Conservation (phyloP, 2,329 filamentous ascomycete species). For the Xylaria sp. region DNA sequence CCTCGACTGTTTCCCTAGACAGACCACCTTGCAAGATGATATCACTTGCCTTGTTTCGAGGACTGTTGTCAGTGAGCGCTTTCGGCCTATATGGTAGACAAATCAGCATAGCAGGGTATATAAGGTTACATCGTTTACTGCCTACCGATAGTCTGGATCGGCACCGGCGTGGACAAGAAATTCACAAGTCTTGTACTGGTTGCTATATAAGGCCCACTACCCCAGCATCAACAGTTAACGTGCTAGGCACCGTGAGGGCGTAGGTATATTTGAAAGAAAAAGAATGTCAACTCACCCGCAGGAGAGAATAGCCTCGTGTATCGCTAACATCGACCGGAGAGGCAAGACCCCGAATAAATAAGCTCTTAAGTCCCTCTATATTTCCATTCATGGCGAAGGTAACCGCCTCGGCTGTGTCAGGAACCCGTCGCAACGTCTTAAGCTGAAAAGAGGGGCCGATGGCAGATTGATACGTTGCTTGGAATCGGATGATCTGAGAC, state of each 20-base stretch:
- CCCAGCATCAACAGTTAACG: background rate
- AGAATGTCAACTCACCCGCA: background rate
- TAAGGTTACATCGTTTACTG: too few relatives aligned
- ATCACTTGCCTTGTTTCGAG: background rate
- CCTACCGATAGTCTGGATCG: background rate
- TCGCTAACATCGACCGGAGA: conserved; percentile 1
- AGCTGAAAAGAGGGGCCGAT: background rate
- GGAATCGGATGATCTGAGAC: background rate
- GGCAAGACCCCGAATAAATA: background rate
- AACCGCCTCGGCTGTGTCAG: background rate
- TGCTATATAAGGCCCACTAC: conserved; percentile 2
- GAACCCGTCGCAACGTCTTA: background rate
- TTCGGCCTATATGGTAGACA: too few relatives aligned
- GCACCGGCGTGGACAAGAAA: background rate
- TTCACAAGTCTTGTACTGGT: background rate
- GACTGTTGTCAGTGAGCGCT: background rate
- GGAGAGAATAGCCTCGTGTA: background rate
- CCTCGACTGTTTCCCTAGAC: background rate
- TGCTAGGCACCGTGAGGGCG: too few relatives aligned
- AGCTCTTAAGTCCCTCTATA: conserved; percentile 3
- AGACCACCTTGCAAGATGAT: background rate
- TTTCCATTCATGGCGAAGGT: background rate
- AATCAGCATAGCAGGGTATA: too few relatives aligned
- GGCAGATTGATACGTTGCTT: background rate
- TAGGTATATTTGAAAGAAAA: too few relatives aligned